Base-by-base conservation (phyloP, 345 rosid genomes). In the Euphorbia peplus region DNA sequence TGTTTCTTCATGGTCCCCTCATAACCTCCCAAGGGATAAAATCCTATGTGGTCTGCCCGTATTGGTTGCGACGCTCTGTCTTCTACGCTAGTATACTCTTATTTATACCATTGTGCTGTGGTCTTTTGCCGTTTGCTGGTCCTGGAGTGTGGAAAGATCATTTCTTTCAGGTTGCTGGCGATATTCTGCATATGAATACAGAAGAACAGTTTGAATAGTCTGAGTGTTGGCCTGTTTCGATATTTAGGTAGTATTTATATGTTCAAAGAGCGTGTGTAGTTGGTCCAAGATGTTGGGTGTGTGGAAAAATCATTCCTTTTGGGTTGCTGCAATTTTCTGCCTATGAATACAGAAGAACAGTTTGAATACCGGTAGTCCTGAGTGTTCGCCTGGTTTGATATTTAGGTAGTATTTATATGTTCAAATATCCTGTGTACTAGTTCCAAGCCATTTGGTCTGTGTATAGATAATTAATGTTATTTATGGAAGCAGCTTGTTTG, bases 41-140 rank as follows among this genome's bases (percentile, higher is more conserved):
- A 50, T 24, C 26, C 1, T 56, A 68, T 12, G 1, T 72, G 60
- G 2, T 77, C 12, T 9, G 82, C 42, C 95, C 97, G 11, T 95
- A 82, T 73, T 87, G 91, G 97, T 16, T 78, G 13, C 77, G 97
- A 50, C 79, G 86, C 53, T 42, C 74, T 10, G 15, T 88, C 37
- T 87, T 88, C 64, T 86, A 83, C 47, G 68, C 64, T 4, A 37
- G 54, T n/a, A 22, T 80, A 62, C 71, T 83, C 46, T 24, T 87
- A 54, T 25, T 89, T 28, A 79, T 89, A 26, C 99, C 99, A 1
- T 54, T 78, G 48, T 65, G 80, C 13, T 91, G 89, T 14, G 96
- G 96, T 32, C 81, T 91, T 0, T 71, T 85, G 73, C 99, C 99
- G 24, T 95, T 90, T 50, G 97, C 90, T 0, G 59, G 85, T 64